These are phyloP conservation scores for Santalum album DNA, from an alignment of 164 flowering plant species.

Conservation along the genomic window DNA sequence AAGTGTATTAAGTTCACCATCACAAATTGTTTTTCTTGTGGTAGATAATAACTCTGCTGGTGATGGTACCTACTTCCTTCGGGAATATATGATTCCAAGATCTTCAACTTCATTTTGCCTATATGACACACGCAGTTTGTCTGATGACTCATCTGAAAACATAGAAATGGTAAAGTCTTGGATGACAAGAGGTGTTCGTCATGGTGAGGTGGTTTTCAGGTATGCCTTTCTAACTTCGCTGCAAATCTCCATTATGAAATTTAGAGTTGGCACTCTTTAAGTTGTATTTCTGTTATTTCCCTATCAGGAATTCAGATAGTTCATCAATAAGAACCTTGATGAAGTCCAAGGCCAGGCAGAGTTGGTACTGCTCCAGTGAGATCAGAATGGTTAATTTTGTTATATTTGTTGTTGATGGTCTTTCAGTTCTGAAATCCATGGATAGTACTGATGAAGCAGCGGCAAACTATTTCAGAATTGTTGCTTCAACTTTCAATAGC, in stretches of 20 bases:
- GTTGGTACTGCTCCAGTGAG: constrained; percentile 8
- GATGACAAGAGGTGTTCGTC: constrained; percentile 66
- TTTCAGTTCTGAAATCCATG: constrained; percentile 52
- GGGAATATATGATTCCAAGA: constrained; percentile 64
- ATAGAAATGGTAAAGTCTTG: constrained; percentile 36
- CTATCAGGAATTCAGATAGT: constrained; percentile 47
- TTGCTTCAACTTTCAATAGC: constrained; percentile 33
- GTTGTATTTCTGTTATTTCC: constrained; percentile 6
- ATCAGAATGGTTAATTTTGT: constrained; percentile 59
- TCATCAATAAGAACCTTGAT: constrained; percentile 19
- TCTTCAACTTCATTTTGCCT: constrained; percentile 57
- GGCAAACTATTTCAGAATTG: constrained; percentile 16
- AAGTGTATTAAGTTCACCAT: too few relatives aligned
- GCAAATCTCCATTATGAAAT: not conserved
- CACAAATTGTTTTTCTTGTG: constrained; percentile 9
- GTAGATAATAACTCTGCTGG: constrained; percentile 45
- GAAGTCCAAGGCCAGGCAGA: constrained; percentile 28
- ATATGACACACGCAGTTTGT: constrained; percentile 70
- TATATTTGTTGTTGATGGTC: constrained; percentile 69
- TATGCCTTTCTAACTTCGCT: constrained; percentile 13
- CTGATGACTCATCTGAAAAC: constrained; percentile 38
- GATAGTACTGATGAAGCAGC: constrained; percentile 20
- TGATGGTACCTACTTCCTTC: constrained; percentile 67
- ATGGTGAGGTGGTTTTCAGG: constrained; percentile 57
- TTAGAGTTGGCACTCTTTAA: not conserved